Base-by-base conservation (phyloP, 1,284 basidiomycete species). In the Ceratobasidium theobromae region DNA sequence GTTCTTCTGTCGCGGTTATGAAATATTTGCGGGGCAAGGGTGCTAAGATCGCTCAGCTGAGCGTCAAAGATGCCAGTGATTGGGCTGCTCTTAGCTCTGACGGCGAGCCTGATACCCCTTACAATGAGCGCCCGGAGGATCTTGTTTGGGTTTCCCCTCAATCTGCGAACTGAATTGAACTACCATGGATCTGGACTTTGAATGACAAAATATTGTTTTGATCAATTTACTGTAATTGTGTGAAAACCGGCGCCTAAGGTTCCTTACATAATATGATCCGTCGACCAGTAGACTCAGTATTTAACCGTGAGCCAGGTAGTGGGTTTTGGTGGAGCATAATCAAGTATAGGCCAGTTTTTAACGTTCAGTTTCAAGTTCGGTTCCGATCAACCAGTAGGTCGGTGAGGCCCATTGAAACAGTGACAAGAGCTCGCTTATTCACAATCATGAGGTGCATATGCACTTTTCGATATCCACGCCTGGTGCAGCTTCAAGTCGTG, bases 31-130 rank as follows among this genome's bases (percentile, higher is more conserved):
- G 60, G 23, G 38, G 60, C 27, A 64, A 64, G 21, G 60, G 60
- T 4, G 60, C 60, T 8, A 64, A 52, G 49, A 32, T 64, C 40
- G 6, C 60, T 33, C 60, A 64, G 38, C 38, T 64, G 18, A 64
- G 48, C 33, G 18, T 16, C 49, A 33, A 48, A 3, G 60, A 64
- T 41, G 18, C 60, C 12, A 64, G 33, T 18, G 60, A 64, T 18
- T 64, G 60, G 60, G 60, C 60, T 18, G 60, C 60, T 45, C 49
- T 64, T 12, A 64, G 49, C 35, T 64, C 60, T 12, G 60, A 64
- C 14, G 60, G 60, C 16, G 60, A 64, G 23, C 35, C 38, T 32
- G 60, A 64, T n/a, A 64, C 60, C 2, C 60, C 60, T 27, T 52
- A 51, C 32, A 49, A 64, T 8, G 60, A 53, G 4, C 60, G 60